Conservation (phyloP, 306 rosid genomes). For the Purshia tridentata region DNA sequence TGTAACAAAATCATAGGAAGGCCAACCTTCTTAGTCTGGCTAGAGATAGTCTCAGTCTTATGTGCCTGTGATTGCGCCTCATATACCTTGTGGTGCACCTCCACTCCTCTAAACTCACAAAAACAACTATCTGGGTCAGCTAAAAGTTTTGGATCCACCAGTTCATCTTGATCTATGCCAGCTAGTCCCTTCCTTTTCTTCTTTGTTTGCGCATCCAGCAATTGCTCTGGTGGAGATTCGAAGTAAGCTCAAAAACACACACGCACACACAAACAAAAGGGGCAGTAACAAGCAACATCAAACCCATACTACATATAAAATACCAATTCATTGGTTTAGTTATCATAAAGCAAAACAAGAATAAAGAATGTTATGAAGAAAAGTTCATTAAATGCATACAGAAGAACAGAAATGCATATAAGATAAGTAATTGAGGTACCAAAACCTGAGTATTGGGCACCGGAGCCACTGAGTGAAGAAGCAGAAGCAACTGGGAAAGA, state of each 20-base stretch:
- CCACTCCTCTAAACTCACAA: constrained; percentile 75
- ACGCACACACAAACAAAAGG: neutral
- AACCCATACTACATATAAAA: neutral
- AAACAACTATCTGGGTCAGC: constrained; percentile 89
- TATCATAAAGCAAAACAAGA: neutral
- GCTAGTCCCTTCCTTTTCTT: constrained; percentile 56
- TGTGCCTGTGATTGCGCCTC: constrained; percentile 46
- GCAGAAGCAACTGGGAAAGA: constrained; percentile 51
- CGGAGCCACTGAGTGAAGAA: constrained; percentile 56
- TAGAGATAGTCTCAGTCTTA: constrained; percentile 28
- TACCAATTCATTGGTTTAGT: constrained; percentile 9
- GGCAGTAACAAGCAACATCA: constrained; percentile 18
- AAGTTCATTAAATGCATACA: neutral
- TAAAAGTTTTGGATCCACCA: constrained; percentile 62
- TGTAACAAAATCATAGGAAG: constrained; percentile 77
- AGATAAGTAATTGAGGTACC: neutral
- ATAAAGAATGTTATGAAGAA: neutral
- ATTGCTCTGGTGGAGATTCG: constrained; percentile 42
- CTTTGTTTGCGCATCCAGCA: constrained; percentile 47
- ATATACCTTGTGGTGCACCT: constrained; percentile 77
- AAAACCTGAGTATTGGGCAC: constrained; percentile 58
- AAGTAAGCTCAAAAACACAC: constrained; percentile 17
- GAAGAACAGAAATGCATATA: neutral
- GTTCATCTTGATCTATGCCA: constrained; percentile 82
- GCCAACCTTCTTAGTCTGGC: constrained; percentile 41